Evolutionary conservation across 352 stramenopile genomes (phyloP).

Genomic region (Pythium rishiriense): DNA sequence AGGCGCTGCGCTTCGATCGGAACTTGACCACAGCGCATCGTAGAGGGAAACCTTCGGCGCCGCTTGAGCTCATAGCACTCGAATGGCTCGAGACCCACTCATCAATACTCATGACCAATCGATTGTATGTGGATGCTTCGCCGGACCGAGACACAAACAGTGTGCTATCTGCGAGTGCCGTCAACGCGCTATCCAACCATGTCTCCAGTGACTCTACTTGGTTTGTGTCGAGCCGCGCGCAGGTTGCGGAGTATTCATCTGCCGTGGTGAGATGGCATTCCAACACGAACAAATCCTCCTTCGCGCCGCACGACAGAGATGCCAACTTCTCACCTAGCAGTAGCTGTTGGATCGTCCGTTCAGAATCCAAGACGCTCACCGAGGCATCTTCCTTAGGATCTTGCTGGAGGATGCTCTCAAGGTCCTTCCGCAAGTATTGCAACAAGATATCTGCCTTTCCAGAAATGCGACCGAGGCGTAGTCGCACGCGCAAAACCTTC

Average conservation of each 20-base stretch:
- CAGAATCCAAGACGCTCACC: constrained; percentile 31
- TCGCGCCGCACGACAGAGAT: constrained; percentile 54
- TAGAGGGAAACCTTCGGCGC: constrained; percentile 53
- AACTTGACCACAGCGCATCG: constrained; percentile 69
- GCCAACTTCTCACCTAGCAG: constrained; percentile 63
- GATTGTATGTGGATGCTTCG: constrained; percentile 51
- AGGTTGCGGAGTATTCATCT: constrained; percentile 45
- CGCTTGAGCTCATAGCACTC: constrained; percentile 8
- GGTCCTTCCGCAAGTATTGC: constrained; percentile 63
- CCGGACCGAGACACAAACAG: constrained; percentile 39
- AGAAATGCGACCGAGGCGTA: constrained; percentile 60
- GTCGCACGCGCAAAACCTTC: constrained; percentile 67
- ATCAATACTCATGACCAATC: constrained; percentile 48
- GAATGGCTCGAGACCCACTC: constrained; percentile 49
- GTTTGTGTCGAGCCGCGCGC: constrained; percentile 43
- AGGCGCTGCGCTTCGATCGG: constrained; percentile 45
- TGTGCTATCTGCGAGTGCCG: constrained; percentile 56
- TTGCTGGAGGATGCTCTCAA: constrained; percentile 46
- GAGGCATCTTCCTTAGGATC: constrained; percentile 40
- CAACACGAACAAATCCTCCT: constrained; percentile 74
- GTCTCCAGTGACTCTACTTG: constrained; percentile 48
- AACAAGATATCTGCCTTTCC: constrained; percentile 74
- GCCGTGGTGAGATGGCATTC: constrained; percentile 73
- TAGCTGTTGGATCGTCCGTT: constrained; percentile 50
- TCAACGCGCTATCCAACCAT: constrained; percentile 55